Evolutionary conservation across 2,329 filamentous ascomycete species (phyloP).

Genomic region (Nothomitra cinnamomea): DNA sequence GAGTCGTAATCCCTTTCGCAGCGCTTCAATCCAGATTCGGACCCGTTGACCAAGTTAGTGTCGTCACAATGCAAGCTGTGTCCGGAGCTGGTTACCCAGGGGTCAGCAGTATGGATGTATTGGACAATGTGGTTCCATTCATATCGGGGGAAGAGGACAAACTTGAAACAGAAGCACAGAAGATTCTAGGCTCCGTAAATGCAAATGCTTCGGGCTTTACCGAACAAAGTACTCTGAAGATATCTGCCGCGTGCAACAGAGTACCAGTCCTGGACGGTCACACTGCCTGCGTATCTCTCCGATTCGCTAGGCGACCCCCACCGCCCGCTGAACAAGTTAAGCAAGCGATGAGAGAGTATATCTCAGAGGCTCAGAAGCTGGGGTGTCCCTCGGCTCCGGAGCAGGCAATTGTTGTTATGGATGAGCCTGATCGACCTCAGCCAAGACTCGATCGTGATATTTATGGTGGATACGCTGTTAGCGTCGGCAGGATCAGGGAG

Average conservation of each 20-base stretch:
- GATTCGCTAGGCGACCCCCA: constrained; percentile 58
- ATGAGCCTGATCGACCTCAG: constrained; percentile 80
- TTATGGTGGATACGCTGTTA: constrained; percentile 74
- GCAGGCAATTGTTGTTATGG: constrained; percentile 72
- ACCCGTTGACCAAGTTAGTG: constrained; percentile 55
- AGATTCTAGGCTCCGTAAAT: constrained; percentile 73
- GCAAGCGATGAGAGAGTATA: constrained; percentile 63
- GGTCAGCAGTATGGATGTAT: constrained; percentile 83
- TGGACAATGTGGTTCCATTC: constrained; percentile 91
- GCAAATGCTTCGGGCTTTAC: constrained; percentile 54
- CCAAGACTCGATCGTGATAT: constrained; percentile 78
- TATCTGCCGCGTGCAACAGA: constrained; percentile 81
- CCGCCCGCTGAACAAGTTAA: constrained; percentile 63
- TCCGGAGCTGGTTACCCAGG: constrained; percentile 85
- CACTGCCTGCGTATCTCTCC: constrained; percentile 80
- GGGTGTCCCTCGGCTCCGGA: constrained; percentile 76
- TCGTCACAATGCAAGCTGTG: constrained; percentile 90
- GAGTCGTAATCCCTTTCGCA: constrained; percentile 85
- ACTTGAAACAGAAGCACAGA: constrained; percentile 82
- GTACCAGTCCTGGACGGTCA: constrained; percentile 93
- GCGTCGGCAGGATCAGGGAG: constrained; percentile 71
- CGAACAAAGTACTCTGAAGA: constrained; percentile 55
- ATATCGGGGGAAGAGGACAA: constrained; percentile 94
- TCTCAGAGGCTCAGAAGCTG: constrained; percentile 62
- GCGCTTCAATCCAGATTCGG: constrained; percentile 79